Base-by-base conservation (phyloP, 352 stramenopile genomes). In the Phytophthora sp. region DNA sequence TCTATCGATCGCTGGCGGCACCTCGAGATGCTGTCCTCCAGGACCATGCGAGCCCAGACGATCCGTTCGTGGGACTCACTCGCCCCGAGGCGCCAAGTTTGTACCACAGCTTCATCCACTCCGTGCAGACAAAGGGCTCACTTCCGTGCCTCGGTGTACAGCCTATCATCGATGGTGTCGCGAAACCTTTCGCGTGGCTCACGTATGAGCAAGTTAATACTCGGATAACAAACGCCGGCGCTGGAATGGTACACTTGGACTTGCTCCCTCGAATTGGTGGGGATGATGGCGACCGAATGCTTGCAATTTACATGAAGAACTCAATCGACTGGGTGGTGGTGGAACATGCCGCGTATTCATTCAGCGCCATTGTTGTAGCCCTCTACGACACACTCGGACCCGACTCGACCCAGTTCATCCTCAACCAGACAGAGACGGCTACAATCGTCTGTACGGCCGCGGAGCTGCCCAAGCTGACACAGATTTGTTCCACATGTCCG, bases 261-360 rank as follows among this genome's bases (percentile, higher is more conserved):
- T 58, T 92, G 21, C 39, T 92, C 16, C 74, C 78, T 5, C 52
- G 38, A 1, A 51, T 78, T 26, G 74, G 79, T 20, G 72, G 59
- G 3, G 60, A 79, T 7, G 71, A 87, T 42, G 70, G 74, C 18
- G 55, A 91, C 35, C 74, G 76, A 29, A 90, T 97, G 63, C 50
- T 99, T 16, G 95, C 82, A 26, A 86, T 99, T 49, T 99, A 98
- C 77, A 97, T 98, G 80, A 98, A 95, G 70, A 99, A 99, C 71
- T 97, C 85, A 13, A 87, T 97, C 38, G 96, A 99, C 63, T 99
- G 96, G 94, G 75, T 98, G 12, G 71, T 99, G 29, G 83, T 79
- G 1, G 96, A 99, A 62, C 94, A 98, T 64, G 80, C 81, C 4
- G 80, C 69, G 11, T 89, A 88, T 58, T 60, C 60, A n/a, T 78